Evolutionary conservation across 2,329 filamentous ascomycete species (phyloP).

Genomic region (Cadophora malorum): DNA sequence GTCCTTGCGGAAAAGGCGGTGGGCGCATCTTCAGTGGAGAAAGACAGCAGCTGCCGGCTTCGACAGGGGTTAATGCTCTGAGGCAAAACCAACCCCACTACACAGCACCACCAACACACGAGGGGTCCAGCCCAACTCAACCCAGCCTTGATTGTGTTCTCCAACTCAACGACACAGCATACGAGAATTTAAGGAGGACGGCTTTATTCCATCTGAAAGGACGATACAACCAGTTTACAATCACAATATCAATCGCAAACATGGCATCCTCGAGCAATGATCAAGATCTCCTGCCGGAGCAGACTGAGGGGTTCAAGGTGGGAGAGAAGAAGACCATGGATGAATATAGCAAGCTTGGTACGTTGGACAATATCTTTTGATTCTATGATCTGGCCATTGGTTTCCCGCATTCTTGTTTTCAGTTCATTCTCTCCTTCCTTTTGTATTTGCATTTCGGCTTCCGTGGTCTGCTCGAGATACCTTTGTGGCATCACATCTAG

Average conservation of each 20-base stretch:
- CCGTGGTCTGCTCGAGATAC: background rate
- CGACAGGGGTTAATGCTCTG: background rate
- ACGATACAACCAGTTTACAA: conserved; percentile 1
- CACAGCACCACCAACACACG: conserved; percentile 17
- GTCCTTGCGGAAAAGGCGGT: background rate
- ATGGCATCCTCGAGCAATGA: conserved; percentile 60
- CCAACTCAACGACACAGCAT: conserved; percentile 13
- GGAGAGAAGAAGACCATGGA: conserved; percentile 98
- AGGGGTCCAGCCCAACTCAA: background rate
- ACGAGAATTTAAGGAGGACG: background rate
- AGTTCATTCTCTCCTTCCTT: background rate
- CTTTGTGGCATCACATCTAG: background rate
- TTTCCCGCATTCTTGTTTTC: background rate
- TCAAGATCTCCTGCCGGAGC: conserved; percentile 84
- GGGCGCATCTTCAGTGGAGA: background rate
- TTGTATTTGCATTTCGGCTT: background rate
- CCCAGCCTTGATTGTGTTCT: conserved; percentile 10
- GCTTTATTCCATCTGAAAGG: background rate
- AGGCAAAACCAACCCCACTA: conserved; percentile 27
- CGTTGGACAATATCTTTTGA: conserved; percentile 44
- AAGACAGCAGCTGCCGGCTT: background rate
- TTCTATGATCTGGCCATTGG: too few relatives aligned
- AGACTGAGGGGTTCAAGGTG: conserved; percentile 96
- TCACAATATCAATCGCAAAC: conserved; percentile 22
- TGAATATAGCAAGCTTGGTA: conserved; percentile 93